A percentile compares a stretch with the other conserved stretches of the same genome.
Conservation (phyloP, 257 asterid species). For the Anisodus tanguticus region DNA sequence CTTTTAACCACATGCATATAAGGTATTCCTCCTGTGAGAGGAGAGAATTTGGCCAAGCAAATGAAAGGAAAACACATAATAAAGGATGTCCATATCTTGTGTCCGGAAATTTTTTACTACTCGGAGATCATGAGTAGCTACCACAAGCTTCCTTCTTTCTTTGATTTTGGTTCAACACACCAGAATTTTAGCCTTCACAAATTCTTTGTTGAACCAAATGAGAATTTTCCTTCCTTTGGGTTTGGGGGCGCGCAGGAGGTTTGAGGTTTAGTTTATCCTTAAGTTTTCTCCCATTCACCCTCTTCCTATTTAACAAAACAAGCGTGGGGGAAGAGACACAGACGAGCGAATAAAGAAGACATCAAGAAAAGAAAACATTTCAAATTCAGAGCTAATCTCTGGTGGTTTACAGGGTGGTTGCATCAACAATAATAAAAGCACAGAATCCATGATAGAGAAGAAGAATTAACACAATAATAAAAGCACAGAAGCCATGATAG, state of each 20-base stretch:
- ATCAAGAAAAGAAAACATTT: too few relatives aligned
- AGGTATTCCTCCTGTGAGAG: neutral
- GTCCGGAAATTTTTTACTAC: neutral
- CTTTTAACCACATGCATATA: neutral
- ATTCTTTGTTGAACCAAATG: neutral
- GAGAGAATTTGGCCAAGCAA: neutral
- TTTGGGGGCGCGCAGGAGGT: too few relatives aligned
- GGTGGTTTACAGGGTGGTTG: too few relatives aligned
- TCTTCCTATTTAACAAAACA: too few relatives aligned
- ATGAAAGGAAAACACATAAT: too few relatives aligned
- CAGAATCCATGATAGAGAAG: neutral
- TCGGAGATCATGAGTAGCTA: slow-evolving; percentile 19
- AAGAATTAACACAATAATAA: neutral
- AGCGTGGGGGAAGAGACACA: too few relatives aligned
- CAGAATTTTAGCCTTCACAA: neutral
- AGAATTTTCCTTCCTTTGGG: neutral
- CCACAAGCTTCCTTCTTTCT: slow-evolving; percentile 15
- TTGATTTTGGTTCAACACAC: neutral
- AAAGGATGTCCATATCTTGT: neutral
- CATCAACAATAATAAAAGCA: neutral
- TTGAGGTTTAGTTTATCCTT: too few relatives aligned
- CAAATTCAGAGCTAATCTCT: too few relatives aligned
- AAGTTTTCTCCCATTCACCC: too few relatives aligned
- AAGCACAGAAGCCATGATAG: neutral
- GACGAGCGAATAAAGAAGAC: too few relatives aligned